These are phyloP conservation scores for Fragilaria crotonensis DNA, from an alignment of 108 stramenopile genomes.

Conservation along the genomic window DNA sequence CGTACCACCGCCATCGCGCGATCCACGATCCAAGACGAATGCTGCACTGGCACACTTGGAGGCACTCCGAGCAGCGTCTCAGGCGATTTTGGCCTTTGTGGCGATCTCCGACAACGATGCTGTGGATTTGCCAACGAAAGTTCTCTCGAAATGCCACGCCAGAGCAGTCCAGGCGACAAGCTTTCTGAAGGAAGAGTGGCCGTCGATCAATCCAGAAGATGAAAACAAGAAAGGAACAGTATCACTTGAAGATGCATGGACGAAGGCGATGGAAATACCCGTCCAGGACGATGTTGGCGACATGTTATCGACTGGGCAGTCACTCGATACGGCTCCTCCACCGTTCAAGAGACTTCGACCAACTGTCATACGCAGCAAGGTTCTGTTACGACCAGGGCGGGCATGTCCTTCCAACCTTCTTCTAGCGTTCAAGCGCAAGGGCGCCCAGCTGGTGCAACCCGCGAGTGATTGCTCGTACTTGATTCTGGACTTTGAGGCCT, in stretches of 20 bases:
- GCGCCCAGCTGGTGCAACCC: slow-evolving; percentile 37
- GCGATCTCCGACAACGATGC: slow-evolving; percentile 16
- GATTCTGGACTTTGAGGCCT: slow-evolving; percentile 62
- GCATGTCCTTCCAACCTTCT: slow-evolving; percentile 46
- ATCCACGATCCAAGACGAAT: slow-evolving; percentile 12
- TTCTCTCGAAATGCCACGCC: slow-evolving; percentile 20
- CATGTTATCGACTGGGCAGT: slow-evolving; percentile 1
- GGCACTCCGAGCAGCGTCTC: slow-evolving; percentile 38
- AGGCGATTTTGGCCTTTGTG: slow-evolving; percentile 29
- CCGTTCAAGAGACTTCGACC: slow-evolving; percentile 2
- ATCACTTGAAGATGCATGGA: slow-evolving; percentile 78
- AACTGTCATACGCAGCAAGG: slow-evolving; percentile 28
- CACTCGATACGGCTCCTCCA: slow-evolving; percentile 6
- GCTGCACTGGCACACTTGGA: slow-evolving; percentile 39
- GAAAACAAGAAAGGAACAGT: slow-evolving; percentile 15
- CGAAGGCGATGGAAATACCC: slow-evolving; percentile 39
- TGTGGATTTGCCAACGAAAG: slow-evolving; percentile 17
- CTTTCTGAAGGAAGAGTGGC: slow-evolving; percentile 13
- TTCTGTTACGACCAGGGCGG: slow-evolving; percentile 52
- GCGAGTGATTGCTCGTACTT: slow-evolving; percentile 35
- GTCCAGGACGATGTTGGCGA: slow-evolving; percentile 8
- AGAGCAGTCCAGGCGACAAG: slow-evolving; percentile 20
- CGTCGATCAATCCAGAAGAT: slow-evolving; percentile 10
- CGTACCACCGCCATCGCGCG: slow-evolving; percentile 41
- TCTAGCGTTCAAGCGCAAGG: slow-evolving; percentile 56